Conservation (phyloP, 805 yeast species). For the Geotrichum ghanense region DNA sequence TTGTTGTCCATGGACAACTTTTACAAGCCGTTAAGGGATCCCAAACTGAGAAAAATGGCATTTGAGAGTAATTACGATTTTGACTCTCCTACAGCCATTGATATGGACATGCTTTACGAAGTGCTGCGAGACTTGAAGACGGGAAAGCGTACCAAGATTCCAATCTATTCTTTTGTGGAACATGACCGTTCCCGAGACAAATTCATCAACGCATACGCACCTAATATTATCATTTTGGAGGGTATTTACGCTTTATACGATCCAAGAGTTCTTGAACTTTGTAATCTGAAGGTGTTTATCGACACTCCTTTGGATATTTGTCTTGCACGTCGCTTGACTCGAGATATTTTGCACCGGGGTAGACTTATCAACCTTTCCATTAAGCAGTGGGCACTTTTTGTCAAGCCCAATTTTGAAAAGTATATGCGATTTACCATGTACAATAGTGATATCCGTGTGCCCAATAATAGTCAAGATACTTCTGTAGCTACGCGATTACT, state of each 20-base stretch:
- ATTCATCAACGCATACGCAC: constrained; percentile 75
- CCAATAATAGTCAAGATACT: constrained; percentile 74
- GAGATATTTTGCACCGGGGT: constrained; percentile 82
- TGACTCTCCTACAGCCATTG: constrained; percentile 79
- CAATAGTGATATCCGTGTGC: constrained; percentile 80
- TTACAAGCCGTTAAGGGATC: constrained; percentile 55
- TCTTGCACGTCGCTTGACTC: constrained; percentile 71
- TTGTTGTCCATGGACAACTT: constrained; percentile 83
- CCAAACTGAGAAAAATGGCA: constrained; percentile 51
- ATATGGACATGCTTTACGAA: constrained; percentile 56
- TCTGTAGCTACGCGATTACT: constrained; percentile 66
- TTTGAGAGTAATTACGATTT: constrained; percentile 68
- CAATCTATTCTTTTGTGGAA: constrained; percentile 55
- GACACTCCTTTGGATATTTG: constrained; percentile 93
- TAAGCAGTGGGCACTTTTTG: constrained; percentile 82
- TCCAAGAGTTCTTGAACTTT: constrained; percentile 51
- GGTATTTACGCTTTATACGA: constrained; percentile 81
- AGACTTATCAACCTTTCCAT: constrained; percentile 75
- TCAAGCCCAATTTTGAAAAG: constrained; percentile 81
- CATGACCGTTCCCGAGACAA: constrained; percentile 49
- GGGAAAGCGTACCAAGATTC: constrained; percentile 56
- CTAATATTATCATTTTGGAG: constrained; percentile 84
- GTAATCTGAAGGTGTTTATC: constrained; percentile 83
- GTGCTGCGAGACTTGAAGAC: constrained; percentile 55
- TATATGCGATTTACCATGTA: constrained; percentile 66